Conservation (phyloP, 2,329 filamentous ascomycete genomes). For the Pseudocercospora eumusae region DNA sequence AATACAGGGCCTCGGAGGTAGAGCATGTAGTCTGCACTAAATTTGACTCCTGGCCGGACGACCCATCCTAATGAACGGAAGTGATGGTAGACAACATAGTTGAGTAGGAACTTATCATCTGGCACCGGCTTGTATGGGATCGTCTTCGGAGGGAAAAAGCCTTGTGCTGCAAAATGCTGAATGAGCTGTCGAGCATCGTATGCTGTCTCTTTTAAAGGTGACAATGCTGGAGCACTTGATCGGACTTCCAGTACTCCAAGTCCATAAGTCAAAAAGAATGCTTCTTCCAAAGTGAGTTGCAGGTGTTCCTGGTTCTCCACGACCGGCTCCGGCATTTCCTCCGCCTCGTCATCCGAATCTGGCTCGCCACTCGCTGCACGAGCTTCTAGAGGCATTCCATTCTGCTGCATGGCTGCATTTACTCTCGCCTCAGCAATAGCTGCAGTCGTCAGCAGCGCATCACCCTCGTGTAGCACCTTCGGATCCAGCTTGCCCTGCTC, state of each 20-base stretch:
- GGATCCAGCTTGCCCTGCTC: constrained; percentile 49
- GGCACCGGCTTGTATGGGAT: constrained; percentile 57
- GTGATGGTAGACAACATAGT: constrained; percentile 91
- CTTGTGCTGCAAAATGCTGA: constrained; percentile 56
- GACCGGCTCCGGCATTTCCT: constrained; percentile 23
- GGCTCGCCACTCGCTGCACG: constrained; percentile 1
- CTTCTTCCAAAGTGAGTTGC: constrained; percentile 87
- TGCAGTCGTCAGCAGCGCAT: constrained; percentile 11
- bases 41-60: constrained; percentile 87
- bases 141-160: constrained; percentile 60
- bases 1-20: constrained; percentile 94
- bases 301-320: constrained; percentile 73
- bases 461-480: constrained; percentile 18
- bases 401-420: background rate
- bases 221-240: constrained; percentile 37
- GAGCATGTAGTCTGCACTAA: constrained; percentile 90
- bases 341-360: constrained; percentile 14
- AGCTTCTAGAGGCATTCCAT: background rate
- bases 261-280: constrained; percentile 83
- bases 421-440: constrained; percentile 10
- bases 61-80: constrained; percentile 96
- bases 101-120: constrained; percentile 81
- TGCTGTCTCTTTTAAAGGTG: constrained; percentile 31
- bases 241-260: constrained; percentile 73
- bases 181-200: constrained; percentile 52